Evolutionary conservation across 306 rosid genomes (phyloP), one percentile per base, ranked within the genome.

Genomic region (Rosa chinensis): DNA sequence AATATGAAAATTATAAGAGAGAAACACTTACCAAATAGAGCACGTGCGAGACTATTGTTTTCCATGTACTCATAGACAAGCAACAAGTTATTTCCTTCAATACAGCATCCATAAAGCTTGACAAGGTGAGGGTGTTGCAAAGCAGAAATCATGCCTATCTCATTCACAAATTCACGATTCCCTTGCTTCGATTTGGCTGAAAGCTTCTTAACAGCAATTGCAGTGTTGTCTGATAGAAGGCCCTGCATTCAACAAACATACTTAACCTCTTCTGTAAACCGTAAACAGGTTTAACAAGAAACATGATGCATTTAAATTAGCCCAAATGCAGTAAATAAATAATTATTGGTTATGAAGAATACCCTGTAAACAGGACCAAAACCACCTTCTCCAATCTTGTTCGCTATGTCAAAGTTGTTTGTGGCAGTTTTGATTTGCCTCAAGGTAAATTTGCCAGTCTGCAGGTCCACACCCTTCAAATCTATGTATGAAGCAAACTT

Each of bases 311-410:
- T 32, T 32, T 32, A 32, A 32, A 32, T 32, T 32, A 32, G 0
- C 37, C 37, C 37, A 32, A 32, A 32, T 32, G 37, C 37, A 32
- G 37, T 32, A 32, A 32, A 32, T 32, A 32, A 32, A 32, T 32
- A 32, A 32, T 32, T 0, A 32, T 32, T 32, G 37, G 37, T 17
- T 8, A 21, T 2, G 64, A 49, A 21, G 2, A 48, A 74, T 61
- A 86, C 87, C 87, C 78, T 83, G 78, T 70, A 83, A 58, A 86
- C 89, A 56, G 89, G 13, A 70, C 89, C 89, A 77, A 86, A 86
- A 75, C 89, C 89, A 6, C 89, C 89, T 78, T 86, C 89, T 21
- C 87, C 89, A 66, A 86, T 83, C 59, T 86, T 86, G 32, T 86
- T 86, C 6, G 62, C 45, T 37, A 12, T 55, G 72, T 84, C 84